Conservation (phyloP, 176 grass and related monocot species). For the Cenchrus americanus region DNA sequence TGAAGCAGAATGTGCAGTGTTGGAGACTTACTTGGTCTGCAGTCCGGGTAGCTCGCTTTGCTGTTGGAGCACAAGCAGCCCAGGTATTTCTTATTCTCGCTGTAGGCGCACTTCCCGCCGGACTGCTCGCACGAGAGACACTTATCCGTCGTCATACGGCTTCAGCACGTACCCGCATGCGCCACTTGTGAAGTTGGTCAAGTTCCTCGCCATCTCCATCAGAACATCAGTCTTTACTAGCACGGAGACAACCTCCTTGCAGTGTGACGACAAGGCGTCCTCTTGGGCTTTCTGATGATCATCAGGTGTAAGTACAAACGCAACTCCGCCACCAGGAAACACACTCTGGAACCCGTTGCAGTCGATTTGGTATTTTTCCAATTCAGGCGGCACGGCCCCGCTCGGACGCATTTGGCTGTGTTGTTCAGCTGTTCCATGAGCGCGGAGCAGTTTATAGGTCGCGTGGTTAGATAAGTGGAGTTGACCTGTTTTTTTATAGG, state of each 20-base stretch:
- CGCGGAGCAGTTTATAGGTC: too few relatives aligned
- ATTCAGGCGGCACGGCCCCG: fast-evolving
- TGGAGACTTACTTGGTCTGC: neutral
- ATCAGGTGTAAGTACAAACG: neutral
- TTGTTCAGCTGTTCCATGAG: too few relatives aligned
- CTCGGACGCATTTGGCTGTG: too few relatives aligned
- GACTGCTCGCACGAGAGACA: neutral
- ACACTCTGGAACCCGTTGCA: fast-evolving
- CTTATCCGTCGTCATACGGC: fast-evolving
- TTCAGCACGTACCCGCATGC: neutral
- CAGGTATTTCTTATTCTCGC: neutral
- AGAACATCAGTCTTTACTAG: neutral
- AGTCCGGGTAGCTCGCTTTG: neutral
- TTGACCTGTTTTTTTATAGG: too few relatives aligned
- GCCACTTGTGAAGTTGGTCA: fast-evolving
- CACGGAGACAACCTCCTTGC: fast-evolving
- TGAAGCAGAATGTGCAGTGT: too few relatives aligned
- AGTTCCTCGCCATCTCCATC: fast-evolving
- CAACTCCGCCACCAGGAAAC: fast-evolving
- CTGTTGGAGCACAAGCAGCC: conserved; percentile 46
- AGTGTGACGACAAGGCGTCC: fast-evolving
- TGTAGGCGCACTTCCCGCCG: neutral
- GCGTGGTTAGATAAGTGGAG: too few relatives aligned
- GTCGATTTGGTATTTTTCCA: neutral
- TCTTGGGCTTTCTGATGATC: fast-evolving